Evolutionary conservation across 192 early-diverging fungal genomes (phyloP), one percentile per base, ranked within the genome.

Genomic region (Chytriomyces confervae): DNA sequence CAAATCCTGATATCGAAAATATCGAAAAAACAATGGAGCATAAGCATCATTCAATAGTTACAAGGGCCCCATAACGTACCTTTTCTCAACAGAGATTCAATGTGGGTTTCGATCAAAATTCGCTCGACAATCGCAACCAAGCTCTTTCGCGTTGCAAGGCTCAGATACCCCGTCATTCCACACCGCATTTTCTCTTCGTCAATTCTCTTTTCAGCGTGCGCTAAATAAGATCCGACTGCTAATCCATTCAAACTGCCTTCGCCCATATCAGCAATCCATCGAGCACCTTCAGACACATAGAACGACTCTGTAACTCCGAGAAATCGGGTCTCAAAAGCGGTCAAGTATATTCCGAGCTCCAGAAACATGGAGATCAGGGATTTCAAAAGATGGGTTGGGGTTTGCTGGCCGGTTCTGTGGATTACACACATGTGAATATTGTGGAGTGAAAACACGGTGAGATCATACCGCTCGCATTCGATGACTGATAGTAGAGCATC

Each of bases 21-120:
- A n/a, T n/a, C n/a, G n/a, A n/a, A n/a, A n/a, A n/a, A n/a, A n/a
- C n/a, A n/a, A n/a, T n/a, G n/a, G n/a, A n/a, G n/a, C n/a, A n/a
- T n/a, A n/a, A n/a, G 11, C 10, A 57, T n/a, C 10, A 57, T 57
- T 57, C n/a, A 1, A 57, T n/a, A 57, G n/a, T n/a, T n/a, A n/a
- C n/a, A n/a, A n/a, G n/a, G n/a, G n/a, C n/a, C n/a, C n/a, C n/a
- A 36, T 36, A 0, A 2, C 67, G 7, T 16, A 84, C 83, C 91
- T 81, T 90, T 89, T 20, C 89, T 86, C 13, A 98, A 79, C 10
- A 97, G 87, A 45, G 83, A 80, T 57, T 87, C 85, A 0, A 91
- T 80, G 80, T 94, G 94, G 43, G 82, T 83, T 62, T 91, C 86
- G n/a, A 97, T 69, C 53, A 98, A 82, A 77, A 91, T 89, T 1